phyloP scores from a whole-genome alignment of 169 alveolate genomes.

The Eimeria maxima region DNA sequence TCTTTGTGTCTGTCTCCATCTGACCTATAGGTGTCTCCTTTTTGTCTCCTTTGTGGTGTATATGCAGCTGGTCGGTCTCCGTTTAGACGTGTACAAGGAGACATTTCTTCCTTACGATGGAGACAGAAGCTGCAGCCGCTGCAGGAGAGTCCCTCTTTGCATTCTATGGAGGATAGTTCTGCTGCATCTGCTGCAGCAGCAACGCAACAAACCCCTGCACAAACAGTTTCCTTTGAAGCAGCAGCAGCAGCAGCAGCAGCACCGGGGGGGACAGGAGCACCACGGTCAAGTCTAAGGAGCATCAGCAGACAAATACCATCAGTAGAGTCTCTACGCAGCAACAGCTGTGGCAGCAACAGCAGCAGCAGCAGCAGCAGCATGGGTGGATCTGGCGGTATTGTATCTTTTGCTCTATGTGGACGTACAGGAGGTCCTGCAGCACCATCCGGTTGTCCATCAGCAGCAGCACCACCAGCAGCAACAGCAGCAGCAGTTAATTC shows the following conservation, averaged over 20 bases:
- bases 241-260: constrained; percentile 58
- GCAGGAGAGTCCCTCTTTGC: constrained; percentile 16
- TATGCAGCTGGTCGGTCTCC: neutral
- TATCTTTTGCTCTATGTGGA: neutral
- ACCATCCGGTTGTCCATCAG: too few species aligned
- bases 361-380: neutral
- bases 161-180: neutral
- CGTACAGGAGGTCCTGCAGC: neutral
- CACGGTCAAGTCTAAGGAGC: neutral
- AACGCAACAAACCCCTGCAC: neutral
- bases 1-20: neutral
- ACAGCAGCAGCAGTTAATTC: neutral
- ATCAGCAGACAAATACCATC: neutral
- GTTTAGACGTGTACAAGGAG: neutral
- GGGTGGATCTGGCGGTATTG: neutral
- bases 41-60: neutral
- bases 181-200: neutral
- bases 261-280: neutral
- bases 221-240: neutral
- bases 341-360: neutral
- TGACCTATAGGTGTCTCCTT: neutral
- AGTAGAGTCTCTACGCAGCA: neutral
- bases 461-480: neutral
- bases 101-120: neutral
- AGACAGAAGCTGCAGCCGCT: constrained; percentile 8